These are phyloP conservation scores for Chondrostereum purpureum DNA, from an alignment of 1,284 basidiomycete species.

Conservation along the genomic window DNA sequence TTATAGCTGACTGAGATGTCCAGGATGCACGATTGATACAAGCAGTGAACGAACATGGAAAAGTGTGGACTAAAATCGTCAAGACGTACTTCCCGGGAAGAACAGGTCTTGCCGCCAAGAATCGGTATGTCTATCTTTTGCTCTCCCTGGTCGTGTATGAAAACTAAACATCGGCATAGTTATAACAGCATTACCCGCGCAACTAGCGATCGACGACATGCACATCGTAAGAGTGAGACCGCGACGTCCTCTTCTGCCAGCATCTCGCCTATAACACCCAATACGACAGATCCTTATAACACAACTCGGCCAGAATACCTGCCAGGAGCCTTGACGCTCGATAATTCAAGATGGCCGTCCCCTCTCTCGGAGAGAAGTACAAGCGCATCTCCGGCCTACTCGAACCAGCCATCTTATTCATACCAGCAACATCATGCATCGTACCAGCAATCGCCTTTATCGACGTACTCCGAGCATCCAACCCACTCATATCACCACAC, in stretches of 20 bases:
- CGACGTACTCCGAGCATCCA: not conserved
- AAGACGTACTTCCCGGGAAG: slow-evolving; percentile 49
- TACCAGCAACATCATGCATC: too few relatives aligned
- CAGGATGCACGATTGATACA: slow-evolving; percentile 45
- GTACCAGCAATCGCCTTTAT: not conserved
- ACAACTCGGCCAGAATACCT: too few relatives aligned
- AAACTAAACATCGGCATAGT: not conserved
- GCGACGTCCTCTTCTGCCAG: slow-evolving; percentile 1
- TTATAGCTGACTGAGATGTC: too few relatives aligned
- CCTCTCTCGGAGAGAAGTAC: not conserved
- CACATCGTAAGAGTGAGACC: not conserved
- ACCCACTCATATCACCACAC: not conserved
- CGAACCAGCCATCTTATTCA: too few relatives aligned
- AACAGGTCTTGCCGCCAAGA: slow-evolving; percentile 52
- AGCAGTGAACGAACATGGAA: slow-evolving; percentile 45
- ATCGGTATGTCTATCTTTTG: slow-evolving; percentile 34
- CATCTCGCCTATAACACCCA: not conserved
- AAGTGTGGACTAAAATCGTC: slow-evolving; percentile 51
- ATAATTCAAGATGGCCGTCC: not conserved
- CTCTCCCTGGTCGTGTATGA: not conserved
- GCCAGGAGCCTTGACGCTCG: too few relatives aligned
- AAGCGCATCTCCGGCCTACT: not conserved
- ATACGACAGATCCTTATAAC: not conserved
- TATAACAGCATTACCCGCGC: slow-evolving; percentile 4
- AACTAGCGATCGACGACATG: not conserved